A percentile compares a stretch with the other conserved stretches of the same genome.
Evolutionary conservation across 495 filamentous ascomycete species (phyloP).

Genomic region (Penicillium nucicola): DNA sequence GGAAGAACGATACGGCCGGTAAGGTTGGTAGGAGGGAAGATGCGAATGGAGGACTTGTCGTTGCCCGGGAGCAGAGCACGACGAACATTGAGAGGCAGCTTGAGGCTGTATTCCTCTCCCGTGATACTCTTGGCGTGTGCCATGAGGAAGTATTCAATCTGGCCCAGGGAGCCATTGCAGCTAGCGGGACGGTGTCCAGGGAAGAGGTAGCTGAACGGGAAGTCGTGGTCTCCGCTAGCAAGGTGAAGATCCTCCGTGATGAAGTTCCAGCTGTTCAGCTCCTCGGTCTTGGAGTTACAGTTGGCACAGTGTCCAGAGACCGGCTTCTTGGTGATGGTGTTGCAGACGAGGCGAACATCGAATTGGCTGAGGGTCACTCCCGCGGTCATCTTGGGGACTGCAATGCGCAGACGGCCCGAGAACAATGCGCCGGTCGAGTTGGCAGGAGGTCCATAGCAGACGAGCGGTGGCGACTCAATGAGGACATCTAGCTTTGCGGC

Average conservation of each 20-base stretch:
- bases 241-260: conserved; percentile 64
- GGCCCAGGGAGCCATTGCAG: conserved; percentile 67
- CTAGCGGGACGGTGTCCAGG: conserved; percentile 83
- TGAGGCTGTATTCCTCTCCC: conserved; percentile 62
- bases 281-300: conserved; percentile 65
- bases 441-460: conserved; percentile 73
- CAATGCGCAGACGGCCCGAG: conserved; percentile 77
- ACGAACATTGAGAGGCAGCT: conserved; percentile 63
- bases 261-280: conserved; percentile 76
- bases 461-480: conserved; percentile 86
- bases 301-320: conserved; percentile 72
- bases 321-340: conserved; percentile 72
- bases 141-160: conserved; percentile 74
- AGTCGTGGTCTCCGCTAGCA: conserved; percentile 64
- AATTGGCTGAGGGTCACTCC: conserved; percentile 65
- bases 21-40: conserved; percentile 95
- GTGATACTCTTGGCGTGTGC: conserved; percentile 62
- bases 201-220: conserved; percentile 89
- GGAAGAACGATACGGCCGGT: conserved; percentile 77
- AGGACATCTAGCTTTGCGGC: conserved; percentile 66
- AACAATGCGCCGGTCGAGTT: conserved; percentile 83
- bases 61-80: conserved; percentile 76
- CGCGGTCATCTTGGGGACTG: conserved; percentile 54
- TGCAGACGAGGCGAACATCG: conserved; percentile 63
- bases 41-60: conserved; percentile 72